phyloP scores from a whole-genome alignment of 1,284 basidiomycete species.

The Coniferiporia weirii region DNA sequence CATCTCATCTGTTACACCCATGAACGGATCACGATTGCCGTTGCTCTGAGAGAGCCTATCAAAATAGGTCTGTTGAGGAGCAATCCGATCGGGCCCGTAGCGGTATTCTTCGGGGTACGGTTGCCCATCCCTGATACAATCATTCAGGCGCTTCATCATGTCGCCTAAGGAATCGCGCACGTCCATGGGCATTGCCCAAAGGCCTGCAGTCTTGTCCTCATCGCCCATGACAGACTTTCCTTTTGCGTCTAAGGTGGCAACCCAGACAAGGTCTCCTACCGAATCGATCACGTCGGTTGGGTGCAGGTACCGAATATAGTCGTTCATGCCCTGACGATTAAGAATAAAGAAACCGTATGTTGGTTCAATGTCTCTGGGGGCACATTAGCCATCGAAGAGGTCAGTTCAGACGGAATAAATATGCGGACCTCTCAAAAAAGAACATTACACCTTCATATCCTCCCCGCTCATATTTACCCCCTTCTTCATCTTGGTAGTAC shows the following conservation, averaged over 20 bases:
- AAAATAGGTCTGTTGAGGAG: conserved; percentile 37
- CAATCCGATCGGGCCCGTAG: conserved; percentile 59
- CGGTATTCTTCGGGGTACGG: conserved; percentile 64
- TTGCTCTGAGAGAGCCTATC: not conserved
- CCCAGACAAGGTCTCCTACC: conserved; percentile 34
- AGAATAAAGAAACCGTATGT: conserved; percentile 84
- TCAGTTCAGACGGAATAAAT: not conserved
- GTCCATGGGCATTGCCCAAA: conserved; percentile 76
- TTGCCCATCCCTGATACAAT: conserved; percentile 54
- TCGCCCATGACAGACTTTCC: conserved; percentile 14
- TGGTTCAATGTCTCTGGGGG: conserved; percentile 57
- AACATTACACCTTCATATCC: conserved; percentile 88
- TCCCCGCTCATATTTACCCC: conserved; percentile 74
- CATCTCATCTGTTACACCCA: conserved; percentile 8
- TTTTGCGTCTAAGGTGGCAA: conserved; percentile 3
- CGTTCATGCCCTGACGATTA: conserved; percentile 82
- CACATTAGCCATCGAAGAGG: conserved; percentile 10
- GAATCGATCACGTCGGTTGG: conserved; percentile 75
- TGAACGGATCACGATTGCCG: conserved; percentile 4
- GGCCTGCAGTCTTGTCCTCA: conserved; percentile 42
- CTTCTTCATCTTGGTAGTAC: conserved; percentile 55
- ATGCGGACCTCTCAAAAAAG: conserved; percentile 71
- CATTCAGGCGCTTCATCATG: conserved; percentile 59
- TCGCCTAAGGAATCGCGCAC: conserved; percentile 65
- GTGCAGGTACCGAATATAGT: conserved; percentile 72